A percentile compares a stretch with the other conserved stretches of the same genome.
phyloP scores from a whole-genome alignment of 2,329 filamentous ascomycete genomes.

The Aspergillus hiratsukae region DNA sequence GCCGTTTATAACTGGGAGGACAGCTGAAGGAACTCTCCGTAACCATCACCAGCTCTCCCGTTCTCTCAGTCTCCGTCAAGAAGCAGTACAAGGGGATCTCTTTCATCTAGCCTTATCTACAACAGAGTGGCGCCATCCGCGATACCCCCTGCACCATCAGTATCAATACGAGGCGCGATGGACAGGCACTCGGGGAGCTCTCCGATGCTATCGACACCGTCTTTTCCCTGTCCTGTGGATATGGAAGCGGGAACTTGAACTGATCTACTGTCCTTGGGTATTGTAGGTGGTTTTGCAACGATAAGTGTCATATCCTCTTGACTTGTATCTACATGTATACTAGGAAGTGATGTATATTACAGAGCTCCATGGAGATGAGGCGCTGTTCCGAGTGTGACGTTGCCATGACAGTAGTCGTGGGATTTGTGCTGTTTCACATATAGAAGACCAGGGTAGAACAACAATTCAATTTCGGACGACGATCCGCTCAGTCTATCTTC shows the following conservation, averaged over 20 bases:
- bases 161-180: conserved; percentile 46
- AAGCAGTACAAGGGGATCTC: not conserved
- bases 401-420: not conserved
- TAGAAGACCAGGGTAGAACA: not conserved
- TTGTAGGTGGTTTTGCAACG: not conserved
- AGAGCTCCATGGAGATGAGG: not conserved
- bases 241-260: not conserved
- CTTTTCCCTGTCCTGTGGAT: not conserved
- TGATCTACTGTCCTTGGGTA: not conserved
- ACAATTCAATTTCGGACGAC: not conserved
- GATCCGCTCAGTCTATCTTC: not conserved
- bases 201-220: conserved; percentile 16
- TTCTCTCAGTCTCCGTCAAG: not conserved
- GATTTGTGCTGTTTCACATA: not conserved
- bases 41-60: not conserved
- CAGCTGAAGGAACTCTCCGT: not conserved
- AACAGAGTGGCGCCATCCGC: conserved; percentile 28
- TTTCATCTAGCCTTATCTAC: not conserved
- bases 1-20: not conserved
- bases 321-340: not conserved
- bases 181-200: conserved; percentile 53
- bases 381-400: not conserved
- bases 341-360: not conserved
- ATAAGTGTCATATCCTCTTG: not conserved
- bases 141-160: conserved; percentile 18